Base-by-base conservation (phyloP, 164 flowering plant genomes). In the Warburgia ugandensis region DNA sequence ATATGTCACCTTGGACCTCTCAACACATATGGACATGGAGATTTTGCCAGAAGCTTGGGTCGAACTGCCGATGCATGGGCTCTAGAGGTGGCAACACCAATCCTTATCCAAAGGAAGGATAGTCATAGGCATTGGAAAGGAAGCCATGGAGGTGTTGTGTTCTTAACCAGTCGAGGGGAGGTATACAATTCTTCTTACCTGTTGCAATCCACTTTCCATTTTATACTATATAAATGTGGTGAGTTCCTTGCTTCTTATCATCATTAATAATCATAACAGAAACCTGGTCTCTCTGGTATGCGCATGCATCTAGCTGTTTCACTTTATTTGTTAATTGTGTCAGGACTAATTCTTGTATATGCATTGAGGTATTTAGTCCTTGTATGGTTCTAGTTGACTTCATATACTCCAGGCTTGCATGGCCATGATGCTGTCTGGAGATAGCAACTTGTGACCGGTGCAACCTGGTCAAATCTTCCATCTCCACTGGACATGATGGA, bases 81-180 rank as follows among this genome's bases (percentile, higher is more conserved):
- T 30, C 62, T 86, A 28, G 99, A 86, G 75, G 95, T 94, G 6
- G 95, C 94, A 54, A 76, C 96, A 31, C 97, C 99, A 13, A 86
- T 94, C 65, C 81, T 94, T 50, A 69, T 89, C 42, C 88, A 83
- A 37, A 84, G 70, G 67, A 66, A 67, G 38, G 95, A 89, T 71
- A 96, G 96, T 37, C 96, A 89, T 62, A 77, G 68, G 54, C 96
- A 89, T 61, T 75, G 90, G 10, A 84, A 80, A 58, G 94, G 97
- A 63, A 89, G 97, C 77, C 95, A 79, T 69, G 99, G 99, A 42
- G 96, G 89, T 72, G 79, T 94, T 59, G 62, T 94, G 54, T 94
- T 94, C 77, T 65, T 94, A 61, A 94, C 96, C 50, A 89, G 76
- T 64, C 77, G 94, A 26, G 99, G 99, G 49, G 97, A 94, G 97